Conservation (phyloP, 2,329 filamentous ascomycete species). For the Fusarium pininemorale region DNA sequence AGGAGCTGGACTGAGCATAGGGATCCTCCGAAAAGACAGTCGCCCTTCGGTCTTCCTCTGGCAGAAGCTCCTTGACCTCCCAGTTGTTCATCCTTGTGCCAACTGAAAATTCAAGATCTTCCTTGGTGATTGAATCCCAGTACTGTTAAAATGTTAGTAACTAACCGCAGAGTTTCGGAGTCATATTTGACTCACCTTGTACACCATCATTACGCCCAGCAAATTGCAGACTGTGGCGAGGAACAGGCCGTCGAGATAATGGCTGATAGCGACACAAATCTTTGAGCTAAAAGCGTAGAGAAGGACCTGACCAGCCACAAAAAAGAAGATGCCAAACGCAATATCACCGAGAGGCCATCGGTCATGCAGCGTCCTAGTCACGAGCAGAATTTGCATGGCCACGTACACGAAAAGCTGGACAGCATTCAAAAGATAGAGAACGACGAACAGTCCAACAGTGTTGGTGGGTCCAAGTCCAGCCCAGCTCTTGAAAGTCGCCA, state of each 20-base stretch:
- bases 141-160: constrained; percentile 62
- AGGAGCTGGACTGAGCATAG: constrained; percentile 65
- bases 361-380: constrained; percentile 89
- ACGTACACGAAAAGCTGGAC: constrained; percentile 88
- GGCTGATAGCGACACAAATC: constrained; percentile 85
- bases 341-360: constrained; percentile 96
- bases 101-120: constrained; percentile 98
- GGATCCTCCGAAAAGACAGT: constrained; percentile 78
- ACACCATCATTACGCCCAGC: constrained; percentile 98
- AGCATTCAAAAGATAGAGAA: constrained; percentile 90
- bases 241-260: constrained; percentile 94
- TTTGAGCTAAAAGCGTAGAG: constrained; percentile 88
- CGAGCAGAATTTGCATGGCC: constrained; percentile 86
- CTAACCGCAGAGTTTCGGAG: neutral
- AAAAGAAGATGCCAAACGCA: constrained; percentile 88
- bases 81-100: constrained; percentile 96
- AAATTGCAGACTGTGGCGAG: constrained; percentile 95
- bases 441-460: constrained; percentile 88
- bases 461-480: constrained; percentile 85
- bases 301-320: constrained; percentile 90
- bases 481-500: constrained; percentile 94
- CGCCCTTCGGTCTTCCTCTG: constrained; percentile 79
- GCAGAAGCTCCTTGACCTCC: constrained; percentile 93
- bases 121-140: constrained; percentile 98
- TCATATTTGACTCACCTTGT: constrained; percentile 72